phyloP scores from a whole-genome alignment of 2,329 filamentous ascomycete genomes.

The Aspergillus udagawae region DNA sequence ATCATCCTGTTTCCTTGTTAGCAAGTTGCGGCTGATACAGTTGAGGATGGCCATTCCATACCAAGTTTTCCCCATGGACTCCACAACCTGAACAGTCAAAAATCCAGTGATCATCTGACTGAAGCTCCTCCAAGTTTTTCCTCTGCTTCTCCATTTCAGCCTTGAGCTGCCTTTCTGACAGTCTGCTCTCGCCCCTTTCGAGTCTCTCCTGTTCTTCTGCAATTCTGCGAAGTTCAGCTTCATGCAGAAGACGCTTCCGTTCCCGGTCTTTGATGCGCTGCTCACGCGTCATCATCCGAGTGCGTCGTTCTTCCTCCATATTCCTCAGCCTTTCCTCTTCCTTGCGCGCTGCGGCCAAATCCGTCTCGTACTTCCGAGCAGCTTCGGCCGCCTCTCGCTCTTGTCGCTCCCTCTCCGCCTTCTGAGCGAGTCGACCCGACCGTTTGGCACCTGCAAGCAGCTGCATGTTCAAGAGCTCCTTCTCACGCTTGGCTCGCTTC shows the following conservation, averaged over 20 bases:
- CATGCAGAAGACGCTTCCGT: slow-evolving; percentile 72
- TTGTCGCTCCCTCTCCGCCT: slow-evolving; percentile 71
- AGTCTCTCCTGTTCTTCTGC: slow-evolving; percentile 68
- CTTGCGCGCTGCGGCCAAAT: slow-evolving; percentile 59
- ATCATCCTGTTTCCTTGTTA: slow-evolving; percentile 60
- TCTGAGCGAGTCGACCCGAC: slow-evolving; percentile 82
- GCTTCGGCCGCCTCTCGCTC: slow-evolving; percentile 69
- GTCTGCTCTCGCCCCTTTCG: slow-evolving; percentile 53
- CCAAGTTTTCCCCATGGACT: slow-evolving; percentile 75
- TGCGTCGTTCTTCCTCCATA: slow-evolving; percentile 70
- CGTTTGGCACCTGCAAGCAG: slow-evolving; percentile 92
- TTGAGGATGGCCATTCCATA: slow-evolving; percentile 28
- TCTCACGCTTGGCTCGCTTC: slow-evolving; percentile 71
- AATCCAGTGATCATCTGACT: slow-evolving; percentile 78
- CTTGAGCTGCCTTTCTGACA: slow-evolving; percentile 77
- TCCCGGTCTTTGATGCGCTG: slow-evolving; percentile 83
- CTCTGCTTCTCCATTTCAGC: slow-evolving; percentile 76
- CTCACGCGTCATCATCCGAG: slow-evolving; percentile 77
- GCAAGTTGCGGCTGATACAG: slow-evolving; percentile 5
- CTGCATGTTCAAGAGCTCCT: slow-evolving; percentile 74
- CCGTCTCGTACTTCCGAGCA: slow-evolving; percentile 60
- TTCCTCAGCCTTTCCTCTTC: slow-evolving; percentile 60
- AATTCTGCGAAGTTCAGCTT: slow-evolving; percentile 75
- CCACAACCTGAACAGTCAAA: slow-evolving; percentile 92
- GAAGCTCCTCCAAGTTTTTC: slow-evolving; percentile 69